Evolutionary conservation across 2,329 filamentous ascomycete species (phyloP), one percentile per base, ranked within the genome.

Genomic region (Aaosphaeria arxii): DNA sequence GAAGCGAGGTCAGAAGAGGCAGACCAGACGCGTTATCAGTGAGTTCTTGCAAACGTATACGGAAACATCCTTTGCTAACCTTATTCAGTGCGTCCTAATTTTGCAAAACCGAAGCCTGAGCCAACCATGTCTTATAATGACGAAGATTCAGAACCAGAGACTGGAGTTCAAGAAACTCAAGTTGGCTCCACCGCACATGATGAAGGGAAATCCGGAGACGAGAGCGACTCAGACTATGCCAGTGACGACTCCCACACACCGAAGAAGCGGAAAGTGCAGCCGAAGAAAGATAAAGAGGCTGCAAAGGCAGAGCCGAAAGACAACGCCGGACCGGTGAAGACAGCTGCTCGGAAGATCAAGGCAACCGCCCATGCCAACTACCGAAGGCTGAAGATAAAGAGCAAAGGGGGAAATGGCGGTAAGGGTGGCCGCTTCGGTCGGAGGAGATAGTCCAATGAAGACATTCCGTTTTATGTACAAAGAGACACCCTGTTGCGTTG

Each of bases 1-100:
- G 77, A 94, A 94, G 79, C 89, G 88, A 74, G 88, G 88, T 0
- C 81, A 88, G 65, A 94, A 94, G 75, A 78, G 89, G 51, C 89
- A 88, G 47, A 92, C 89, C 3, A 77, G 85, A 52, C 75, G 78
- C 42, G 77, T 81, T 47, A 90, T 85, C 50, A 88, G 66, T 67
- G 53, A 55, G 58, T 54, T 43, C 41, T 43, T n/a, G 5, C 30
- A 43, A 36, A 9, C 17, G 17, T 24, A 24, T 24, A 24, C 17
- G 3, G 17, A 24, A 13, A 36, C 33, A 36, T 36, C 17, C 11
- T 13, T 24, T 11, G 40, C 60, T 69, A 58, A 70, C 47, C 30
- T 28, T 9, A n/a, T 35, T 13, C 49, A 72, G 71, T 74, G 66
- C 69, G 69, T 31, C 72, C 72, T 5, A 63, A 66, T 36, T 55